Evolutionary conservation across 345 rosid genomes (phyloP), one percentile per base, ranked within the genome.

Genomic region (Brassica rapa): DNA sequence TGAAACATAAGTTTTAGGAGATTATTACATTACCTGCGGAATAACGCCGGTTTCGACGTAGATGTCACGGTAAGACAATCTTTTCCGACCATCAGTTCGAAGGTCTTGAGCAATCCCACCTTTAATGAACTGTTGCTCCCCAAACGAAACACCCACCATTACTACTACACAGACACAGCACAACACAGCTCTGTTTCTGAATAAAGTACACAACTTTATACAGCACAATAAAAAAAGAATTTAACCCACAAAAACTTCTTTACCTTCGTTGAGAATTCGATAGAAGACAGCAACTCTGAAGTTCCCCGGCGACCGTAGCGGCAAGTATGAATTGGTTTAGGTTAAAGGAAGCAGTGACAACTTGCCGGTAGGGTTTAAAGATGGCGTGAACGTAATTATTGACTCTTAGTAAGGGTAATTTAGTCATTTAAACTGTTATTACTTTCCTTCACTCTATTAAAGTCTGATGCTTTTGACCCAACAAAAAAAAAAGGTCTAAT

Each of bases 91-190:
- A 88, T 93, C 97, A 16, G 88, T 76, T 5, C 97, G 89, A 72
- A 91, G 88, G 78, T 93, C 94, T 37, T 91, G 89, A 71, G 93
- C 93, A 49, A 93, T 88, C 76, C 96, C 97, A n/a, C 97, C 98
- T 69, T 72, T 84, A 62, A 93, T 74, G 68, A 90, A 93, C 70
- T 84, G 82, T 77, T 83, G 87, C 71, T 93, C 98, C 62, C 96
- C 92, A 55, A 71, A 12, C 46, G 96, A 93, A 65, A 93, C 88
- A 0, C 92, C 99, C 82, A 88, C 89, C 99, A 95, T 93, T 11
- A 19, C 80, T 71, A 35, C 60, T 5, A 70, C 16, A 81, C 3
- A 30, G 10, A 77, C 43, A 41, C 14, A 46, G 1, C 53, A 49
- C 56, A 49, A 49, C 55, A 14, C 56, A n/a, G 56, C 16, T 49